Evolutionary conservation across 2,329 filamentous ascomycete genomes (phyloP), one percentile per base, ranked within the genome.

Genomic region (Chlorencoelia australis): DNA sequence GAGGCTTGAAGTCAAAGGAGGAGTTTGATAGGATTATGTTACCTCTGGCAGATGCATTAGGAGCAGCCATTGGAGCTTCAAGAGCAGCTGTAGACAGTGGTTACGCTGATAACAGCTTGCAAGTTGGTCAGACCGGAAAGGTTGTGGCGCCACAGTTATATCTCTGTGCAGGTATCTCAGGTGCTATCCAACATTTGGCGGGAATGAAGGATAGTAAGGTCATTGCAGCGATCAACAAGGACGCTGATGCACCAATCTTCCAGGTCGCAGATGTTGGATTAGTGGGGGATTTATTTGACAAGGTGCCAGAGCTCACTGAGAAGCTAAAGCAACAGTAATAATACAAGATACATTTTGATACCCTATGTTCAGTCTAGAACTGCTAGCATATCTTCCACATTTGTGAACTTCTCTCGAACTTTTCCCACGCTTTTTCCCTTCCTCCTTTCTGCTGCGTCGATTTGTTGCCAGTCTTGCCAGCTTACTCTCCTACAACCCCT

Each of bases 191-290:
- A 66, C 91, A 98, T 69, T 64, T 98, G 63, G 91, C 91, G 20
- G 91, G 91, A 58, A 98, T 98, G 91, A 98, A 98, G 73, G 91
- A 98, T 59, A 95, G 87, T 69, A 98, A 98, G 69, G 91, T 98
- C 41, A 98, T 98, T 65, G 91, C 89, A 15, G 86, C 86, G 10
- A 96, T 98, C 58, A 98, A 98, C 71, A 98, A 98, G 68, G 91
- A 98, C 57, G 69, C 79, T 4, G 91, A 98, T 62, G 91, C 91
- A 39, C 91, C 91, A 19, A 98, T 98, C 52, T 98, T 98, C 71
- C 91, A 98, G 64, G 78, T 98, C 41, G 91, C 91, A 4, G 91
- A 98, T 62, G 87, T 96, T 36, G 91, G 91, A 9, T 67, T 98
- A 35, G 89, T 98, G 4, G 89, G 88, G 26, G 91, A 98, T 66